Base-by-base conservation (phyloP, 306 rosid species). In the Trifolium pratense region DNA sequence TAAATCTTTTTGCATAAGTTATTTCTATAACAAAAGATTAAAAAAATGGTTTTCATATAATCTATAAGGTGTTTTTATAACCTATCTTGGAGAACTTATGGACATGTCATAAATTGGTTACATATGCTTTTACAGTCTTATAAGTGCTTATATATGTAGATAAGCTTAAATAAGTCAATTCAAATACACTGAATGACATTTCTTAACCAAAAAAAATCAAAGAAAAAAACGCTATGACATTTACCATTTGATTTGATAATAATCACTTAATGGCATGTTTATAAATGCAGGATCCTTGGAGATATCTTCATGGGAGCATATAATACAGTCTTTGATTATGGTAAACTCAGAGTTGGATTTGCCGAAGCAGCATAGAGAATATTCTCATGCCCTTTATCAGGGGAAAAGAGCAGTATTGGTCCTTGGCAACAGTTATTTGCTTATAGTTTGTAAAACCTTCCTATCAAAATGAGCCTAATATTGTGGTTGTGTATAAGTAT, bases 261-360 rank as follows among this genome's bases (percentile, higher is more conserved):
- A 17, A 59, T 78, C 31, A 70, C 76, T 11, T 37, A 42, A 45
- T 66, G 78, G 26, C n/a, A 57, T 36, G 2, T 70, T 32, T 60
- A 66, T 59, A 7, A 71, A 79, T 84, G 85, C 83, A 91, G 99
- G 97, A 94, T 94, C 80, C 79, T 94, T 68, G 98, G 98, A 68
- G 98, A 93, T 53, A 6, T 91, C 76, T 93, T 93, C 88, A 87
- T 93, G 98, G 97, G 98, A 10, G 86, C 78, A 25, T 93, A 93
- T 83, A 97, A 93, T 75, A 93, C 98, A 0, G 86, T 89, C 71
- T 93, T 93, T 71, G 98, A 93, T 79, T 88, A 32, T 55, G 96
- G 98, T 20, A 81, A 85, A 0, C 43, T 17, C 74, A 89, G 92
- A 77, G 90, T 93, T 6, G 98, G 98, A 51, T 93, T 93, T 79